Percentiles rank a stretch among this genome's conserved stretches.
These are phyloP conservation scores for Boletus sp. DNA, from an alignment of 768 basidiomycete species.

Conservation along the genomic window DNA sequence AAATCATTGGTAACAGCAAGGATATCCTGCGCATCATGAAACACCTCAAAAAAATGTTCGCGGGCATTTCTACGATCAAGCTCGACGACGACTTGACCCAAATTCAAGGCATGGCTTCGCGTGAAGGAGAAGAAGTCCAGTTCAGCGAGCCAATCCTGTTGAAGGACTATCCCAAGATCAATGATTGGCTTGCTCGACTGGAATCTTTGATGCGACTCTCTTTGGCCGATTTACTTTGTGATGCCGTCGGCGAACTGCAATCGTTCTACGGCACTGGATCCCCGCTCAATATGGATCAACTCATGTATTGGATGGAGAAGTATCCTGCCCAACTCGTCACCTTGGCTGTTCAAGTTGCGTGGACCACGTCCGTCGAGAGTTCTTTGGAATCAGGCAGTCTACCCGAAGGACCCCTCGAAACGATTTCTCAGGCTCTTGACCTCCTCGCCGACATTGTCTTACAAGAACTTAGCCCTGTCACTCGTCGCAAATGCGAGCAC, in stretches of 20 bases:
- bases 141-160: slow-evolving; percentile 83
- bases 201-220: slow-evolving; percentile 93
- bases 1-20: slow-evolving; percentile 99
- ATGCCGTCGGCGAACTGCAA: slow-evolving; percentile 78
- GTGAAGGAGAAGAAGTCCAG: slow-evolving; percentile 91
- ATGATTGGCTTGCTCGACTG: slow-evolving; percentile 93
- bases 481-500: slow-evolving; percentile 98
- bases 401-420: slow-evolving; percentile 68
- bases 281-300: slow-evolving; percentile 57
- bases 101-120: slow-evolving; percentile 91
- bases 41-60: slow-evolving; percentile 99
- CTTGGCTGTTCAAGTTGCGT: slow-evolving; percentile 90
- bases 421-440: slow-evolving; percentile 81
- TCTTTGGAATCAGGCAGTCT: slow-evolving; percentile 55
- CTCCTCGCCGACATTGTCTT: slow-evolving; percentile 96
- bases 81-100: slow-evolving; percentile 86
- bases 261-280: slow-evolving; percentile 71
- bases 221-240: slow-evolving; percentile 76
- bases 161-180: slow-evolving; percentile 96
- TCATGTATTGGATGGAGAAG: slow-evolving; percentile 90
- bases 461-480: slow-evolving; percentile 82
- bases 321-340: slow-evolving; percentile 97
- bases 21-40: slow-evolving; percentile 98
- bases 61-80: slow-evolving; percentile 86
- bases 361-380: slow-evolving; percentile 83